Conservation (phyloP, 2,329 filamentous ascomycete genomes). For the Aspergillus awamori region DNA sequence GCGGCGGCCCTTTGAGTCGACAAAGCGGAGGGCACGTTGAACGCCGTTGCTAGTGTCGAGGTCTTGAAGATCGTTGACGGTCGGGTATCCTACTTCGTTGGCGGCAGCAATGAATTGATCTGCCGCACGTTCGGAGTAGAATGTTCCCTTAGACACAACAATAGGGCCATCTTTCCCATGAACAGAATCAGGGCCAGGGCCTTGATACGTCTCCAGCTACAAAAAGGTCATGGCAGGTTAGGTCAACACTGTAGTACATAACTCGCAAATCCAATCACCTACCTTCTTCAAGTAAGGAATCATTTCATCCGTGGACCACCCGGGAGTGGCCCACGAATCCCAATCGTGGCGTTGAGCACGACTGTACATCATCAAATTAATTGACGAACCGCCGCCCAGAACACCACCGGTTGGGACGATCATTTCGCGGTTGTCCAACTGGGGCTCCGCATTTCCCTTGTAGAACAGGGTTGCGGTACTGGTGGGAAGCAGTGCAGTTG, state of each 20-base stretch:
- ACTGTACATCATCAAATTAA: slow-evolving; percentile 9
- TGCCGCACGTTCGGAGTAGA: too few species aligned
- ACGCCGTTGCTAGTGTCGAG: too few species aligned
- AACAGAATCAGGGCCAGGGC: too few species aligned
- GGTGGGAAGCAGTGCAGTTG: not conserved
- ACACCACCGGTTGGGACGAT: slow-evolving; percentile 4
- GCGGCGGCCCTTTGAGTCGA: not conserved
- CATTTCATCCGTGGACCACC: slow-evolving; percentile 3
- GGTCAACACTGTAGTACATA: too few species aligned
- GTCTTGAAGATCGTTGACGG: too few species aligned
- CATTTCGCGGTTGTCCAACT: slow-evolving; percentile 2
- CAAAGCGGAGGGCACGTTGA: not conserved
- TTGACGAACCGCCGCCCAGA: slow-evolving; percentile 8
- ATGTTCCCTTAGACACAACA: too few species aligned
- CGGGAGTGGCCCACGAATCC: slow-evolving; percentile 2
- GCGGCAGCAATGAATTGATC: too few species aligned
- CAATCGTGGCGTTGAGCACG: slow-evolving; percentile 7
- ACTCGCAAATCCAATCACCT: not conserved
- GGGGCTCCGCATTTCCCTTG: slow-evolving; percentile 1
- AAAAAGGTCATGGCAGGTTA: too few species aligned
- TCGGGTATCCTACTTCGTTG: too few species aligned
- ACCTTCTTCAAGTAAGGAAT: not conserved
- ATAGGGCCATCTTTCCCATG: too few species aligned
- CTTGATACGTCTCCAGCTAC: too few species aligned
- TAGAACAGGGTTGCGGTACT: not conserved